A percentile compares a stretch with the other conserved stretches of the same genome.
These are phyloP conservation scores for Alnus rubra DNA, from an alignment of 306 rosid species.

Conservation along the genomic window DNA sequence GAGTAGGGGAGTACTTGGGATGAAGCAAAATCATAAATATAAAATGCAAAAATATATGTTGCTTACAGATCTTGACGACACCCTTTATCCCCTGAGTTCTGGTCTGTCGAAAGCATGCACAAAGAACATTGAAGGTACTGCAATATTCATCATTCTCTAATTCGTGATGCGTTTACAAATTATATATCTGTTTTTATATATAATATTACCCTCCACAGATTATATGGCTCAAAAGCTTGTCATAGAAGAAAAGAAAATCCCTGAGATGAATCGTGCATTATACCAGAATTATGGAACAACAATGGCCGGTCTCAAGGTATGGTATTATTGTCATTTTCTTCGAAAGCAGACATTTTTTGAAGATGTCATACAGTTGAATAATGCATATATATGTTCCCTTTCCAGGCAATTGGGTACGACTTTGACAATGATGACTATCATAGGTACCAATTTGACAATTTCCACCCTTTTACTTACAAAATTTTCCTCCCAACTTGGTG, in stretches of 20 bases:
- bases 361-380: background rate
- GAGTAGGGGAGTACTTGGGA: background rate
- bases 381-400: constrained; percentile 15
- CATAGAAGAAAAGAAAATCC: constrained; percentile 56
- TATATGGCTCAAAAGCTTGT: constrained; percentile 75
- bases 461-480: background rate
- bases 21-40: background rate
- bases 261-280: constrained; percentile 48
- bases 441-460: constrained; percentile 40
- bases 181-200: background rate
- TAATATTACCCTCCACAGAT: constrained; percentile 31
- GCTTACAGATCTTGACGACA: constrained; percentile 79
- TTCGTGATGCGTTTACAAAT: background rate
- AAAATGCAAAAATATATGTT: background rate
- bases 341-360: background rate
- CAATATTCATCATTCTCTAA: background rate
- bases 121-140: constrained; percentile 63
- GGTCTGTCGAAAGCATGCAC: constrained; percentile 55
- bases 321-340: constrained; percentile 6
- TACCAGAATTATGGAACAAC: constrained; percentile 85
- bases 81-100: constrained; percentile 72
- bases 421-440: constrained; percentile 65
- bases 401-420: constrained; percentile 74
- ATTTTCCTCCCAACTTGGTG: no score
- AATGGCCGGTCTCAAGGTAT: constrained; percentile 89